Base-by-base conservation (phyloP, 1,284 basidiomycete genomes). In the Paramarasmius palmivorus region DNA sequence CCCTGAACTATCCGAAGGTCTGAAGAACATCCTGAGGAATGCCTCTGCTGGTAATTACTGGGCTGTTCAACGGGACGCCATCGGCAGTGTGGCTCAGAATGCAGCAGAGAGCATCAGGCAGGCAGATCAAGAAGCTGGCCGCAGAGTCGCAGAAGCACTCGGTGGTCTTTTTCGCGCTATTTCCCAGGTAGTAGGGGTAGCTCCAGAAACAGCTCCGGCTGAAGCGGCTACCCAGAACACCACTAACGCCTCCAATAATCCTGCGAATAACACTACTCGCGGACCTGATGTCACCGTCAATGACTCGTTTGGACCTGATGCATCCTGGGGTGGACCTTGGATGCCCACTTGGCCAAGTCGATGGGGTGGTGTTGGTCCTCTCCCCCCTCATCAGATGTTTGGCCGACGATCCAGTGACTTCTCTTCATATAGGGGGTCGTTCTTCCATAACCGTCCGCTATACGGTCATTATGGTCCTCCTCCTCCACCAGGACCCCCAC, bases 1-100 rank as follows among this genome's bases (percentile, higher is more conserved):
- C 61, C 89, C 89, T 2, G 88, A 91, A 59, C 67, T 91, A 10
- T 79, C 84, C 1, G 84, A 87, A 56, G 78, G 77, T 36, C 63
- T 91, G 51, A 82, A 79, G 50, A 84, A 79, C 60, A 79, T 91
- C 40, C 63, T 84, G 35, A 71, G 72, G 50, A 88, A 90, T 59
- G 73, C 84, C 7, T 73, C 77, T 3, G 79, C 73, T 49, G 88
- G 88, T 19, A 70, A 75, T 14, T 91, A 91, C 62, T 90, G 86
- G 87, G 66, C 72, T 39, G 65, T 75, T 23, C 85, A 88, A 60
- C 79, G 83, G 42, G 78, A 81, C 14, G 71, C 78, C 5, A 67
- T 87, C 42, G 74, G 79, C 41, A 74, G 77, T 42, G 72, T 83
- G 2, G 60, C 76, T 49, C 72, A 77, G 42, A 67, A 70, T 37